Base-by-base conservation (phyloP, 768 basidiomycete genomes). In the Serendipita sp. region DNA sequence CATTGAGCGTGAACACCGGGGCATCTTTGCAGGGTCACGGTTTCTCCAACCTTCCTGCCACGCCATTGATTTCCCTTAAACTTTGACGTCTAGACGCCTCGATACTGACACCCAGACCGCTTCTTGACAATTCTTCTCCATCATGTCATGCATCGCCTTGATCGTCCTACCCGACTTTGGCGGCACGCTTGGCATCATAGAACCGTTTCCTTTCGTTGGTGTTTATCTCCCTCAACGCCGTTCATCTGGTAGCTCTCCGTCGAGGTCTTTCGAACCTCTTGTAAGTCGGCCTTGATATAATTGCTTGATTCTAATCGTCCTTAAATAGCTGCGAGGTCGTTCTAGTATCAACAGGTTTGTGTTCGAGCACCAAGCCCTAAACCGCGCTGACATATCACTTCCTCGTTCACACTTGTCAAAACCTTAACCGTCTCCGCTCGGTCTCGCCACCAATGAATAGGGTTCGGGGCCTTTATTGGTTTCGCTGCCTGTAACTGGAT, bases 401-500 rank as follows among this genome's bases (percentile, higher is more conserved):
- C 13, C 38, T 41, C n/a, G 48, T 7, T 10, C 45, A 18, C 45
- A 46, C 48, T 32, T 18, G 18, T 10, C 10, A 7, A 32, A 52
- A 32, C 48, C 32, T 23, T 52, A 7, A 52, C 32, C n/a, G 48
- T 23, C 18, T 52, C 10, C 18, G 13, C 18, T 52, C 48, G 7
- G 18, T 18, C 38, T 7, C 5, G 5, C 38, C 5, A 41, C 13
- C 38, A 41, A 41, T 13, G 23, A 41, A 36, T 28, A 36, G 56
- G 28, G 4, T 4, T 8, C 10, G 56, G 23, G 3, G 56, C 56
- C 3, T 35, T 60, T 32, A 36, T 60, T 10, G 23, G 23, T 8
- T 60, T 60, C 34, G 56, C 56, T 28, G 35, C 35, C 10, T 60
- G 28, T 35, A 60, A 60, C 56, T 60, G 56, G 56, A 60, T 60